A percentile compares a stretch with the other conserved stretches of the same genome.
Evolutionary conservation across 805 yeast species (phyloP).

Genomic region (Vanderwaltozyma tropicalis): DNA sequence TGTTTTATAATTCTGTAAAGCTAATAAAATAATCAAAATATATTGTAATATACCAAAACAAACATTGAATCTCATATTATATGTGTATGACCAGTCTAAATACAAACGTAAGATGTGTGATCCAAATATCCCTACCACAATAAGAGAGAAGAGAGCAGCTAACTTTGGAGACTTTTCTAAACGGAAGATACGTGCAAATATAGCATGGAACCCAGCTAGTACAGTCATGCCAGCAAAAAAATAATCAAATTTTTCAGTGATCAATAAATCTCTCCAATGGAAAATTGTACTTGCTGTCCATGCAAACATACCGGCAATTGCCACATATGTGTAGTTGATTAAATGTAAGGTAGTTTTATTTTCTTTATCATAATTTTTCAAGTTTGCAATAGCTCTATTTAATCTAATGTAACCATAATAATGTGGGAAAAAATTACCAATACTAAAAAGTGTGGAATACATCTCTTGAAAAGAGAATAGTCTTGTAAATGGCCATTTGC

Average conservation of each 20-base stretch:
- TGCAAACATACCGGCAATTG: slow-evolving; percentile 66
- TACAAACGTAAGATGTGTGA: slow-evolving; percentile 58
- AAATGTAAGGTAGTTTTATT: slow-evolving; percentile 4
- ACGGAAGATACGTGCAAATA: slow-evolving; percentile 49
- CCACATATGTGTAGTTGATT: slow-evolving; percentile 28
- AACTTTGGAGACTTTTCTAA: slow-evolving; percentile 36
- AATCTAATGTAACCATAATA: slow-evolving; percentile 35
- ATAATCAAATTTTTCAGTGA: slow-evolving; percentile 82
- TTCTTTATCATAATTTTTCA: neutral
- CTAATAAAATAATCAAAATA: slow-evolving; percentile 27
- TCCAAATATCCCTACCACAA: slow-evolving; percentile 42
- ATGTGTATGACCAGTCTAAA: slow-evolving; percentile 79
- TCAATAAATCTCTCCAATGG: slow-evolving; percentile 70
- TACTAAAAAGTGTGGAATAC: slow-evolving; percentile 69
- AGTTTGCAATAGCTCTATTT: slow-evolving; percentile 2
- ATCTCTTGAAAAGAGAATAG: slow-evolving; percentile 77
- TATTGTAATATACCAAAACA: slow-evolving; percentile 70
- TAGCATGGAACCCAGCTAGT: slow-evolving; percentile 63
- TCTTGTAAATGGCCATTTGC: slow-evolving; percentile 92
- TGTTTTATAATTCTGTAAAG: slow-evolving; percentile 25
- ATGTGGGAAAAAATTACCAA: slow-evolving; percentile 60
- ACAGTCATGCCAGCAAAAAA: slow-evolving; percentile 90
- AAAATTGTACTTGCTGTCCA: slow-evolving; percentile 83
- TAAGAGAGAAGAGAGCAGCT: slow-evolving; percentile 30
- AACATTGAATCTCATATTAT: slow-evolving; percentile 88